Conservation (phyloP, 495 filamentous ascomycete species). For the Hypoxylon crocopeplum region DNA sequence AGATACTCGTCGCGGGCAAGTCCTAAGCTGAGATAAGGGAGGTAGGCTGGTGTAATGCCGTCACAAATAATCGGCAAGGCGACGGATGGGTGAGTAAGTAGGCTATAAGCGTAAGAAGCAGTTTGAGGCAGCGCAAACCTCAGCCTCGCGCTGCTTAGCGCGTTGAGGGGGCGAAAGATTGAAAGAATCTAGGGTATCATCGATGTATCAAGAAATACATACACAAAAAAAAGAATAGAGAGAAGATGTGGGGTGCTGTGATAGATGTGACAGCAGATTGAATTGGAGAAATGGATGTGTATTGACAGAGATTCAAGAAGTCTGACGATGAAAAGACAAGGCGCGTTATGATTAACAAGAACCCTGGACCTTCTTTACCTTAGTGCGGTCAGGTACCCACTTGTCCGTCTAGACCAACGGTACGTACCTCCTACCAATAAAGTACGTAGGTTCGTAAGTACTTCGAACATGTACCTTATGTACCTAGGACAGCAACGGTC, state of each 20-base stretch:
- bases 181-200: slow-evolving; percentile 28
- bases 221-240: slow-evolving; percentile 8
- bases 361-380: background rate
- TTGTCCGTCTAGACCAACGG: background rate
- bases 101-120: no score
- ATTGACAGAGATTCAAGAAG: background rate
- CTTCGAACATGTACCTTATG: no score
- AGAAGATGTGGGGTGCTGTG: slow-evolving; percentile 1
- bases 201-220: slow-evolving; percentile 24
- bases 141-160: slow-evolving; percentile 10
- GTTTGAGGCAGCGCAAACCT: slow-evolving; percentile 14
- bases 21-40: no score
- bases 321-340: slow-evolving; percentile 9
- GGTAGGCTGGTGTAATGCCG: no score
- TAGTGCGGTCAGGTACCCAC: no score
- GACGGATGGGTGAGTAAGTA: no score
- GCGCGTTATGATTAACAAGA: slow-evolving; percentile 17
- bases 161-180: slow-evolving; percentile 1
- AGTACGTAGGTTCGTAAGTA: no score
- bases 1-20: no score
- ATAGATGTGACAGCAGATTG: background rate
- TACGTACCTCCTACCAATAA: no score
- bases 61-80: no score
- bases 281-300: background rate
- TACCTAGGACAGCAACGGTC: no score